Percentiles rank a stretch among this genome's conserved stretches.
Conservation (phyloP, 768 basidiomycete species). For the Auricularia sp. region DNA sequence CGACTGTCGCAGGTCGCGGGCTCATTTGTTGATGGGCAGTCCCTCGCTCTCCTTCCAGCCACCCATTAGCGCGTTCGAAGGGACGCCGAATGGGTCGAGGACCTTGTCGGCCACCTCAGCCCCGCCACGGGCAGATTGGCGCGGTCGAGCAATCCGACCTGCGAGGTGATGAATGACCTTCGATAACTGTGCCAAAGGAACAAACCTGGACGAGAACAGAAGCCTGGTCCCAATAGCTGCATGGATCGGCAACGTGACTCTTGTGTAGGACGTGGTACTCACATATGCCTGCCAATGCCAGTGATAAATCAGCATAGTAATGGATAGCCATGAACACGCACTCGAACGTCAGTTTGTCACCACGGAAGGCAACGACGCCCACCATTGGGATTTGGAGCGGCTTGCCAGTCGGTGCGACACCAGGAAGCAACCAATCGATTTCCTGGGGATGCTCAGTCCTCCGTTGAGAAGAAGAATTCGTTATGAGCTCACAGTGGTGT, state of each 20-base stretch:
- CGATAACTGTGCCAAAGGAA: not conserved
- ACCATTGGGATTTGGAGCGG: conserved; percentile 41
- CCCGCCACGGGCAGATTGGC: conserved; percentile 25
- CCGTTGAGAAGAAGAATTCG: not conserved
- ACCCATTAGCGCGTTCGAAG: conserved; percentile 28
- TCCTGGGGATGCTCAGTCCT: conserved; percentile 18
- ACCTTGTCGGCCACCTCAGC: conserved; percentile 31
- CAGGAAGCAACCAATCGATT: conserved; percentile 38
- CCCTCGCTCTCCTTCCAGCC: conserved; percentile 30
- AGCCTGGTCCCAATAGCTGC: conserved; percentile 42
- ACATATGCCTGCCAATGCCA: not conserved
- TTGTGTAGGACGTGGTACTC: not conserved
- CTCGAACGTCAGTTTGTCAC: conserved; percentile 42
- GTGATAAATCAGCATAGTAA: not conserved
- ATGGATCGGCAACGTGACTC: not conserved
- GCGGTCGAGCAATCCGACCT: conserved; percentile 28
- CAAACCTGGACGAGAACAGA: conserved; percentile 31
- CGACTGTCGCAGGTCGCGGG: too few relatives aligned
- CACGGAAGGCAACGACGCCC: conserved; percentile 44
- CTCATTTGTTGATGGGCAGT: conserved; percentile 15
- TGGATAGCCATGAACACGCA: conserved; percentile 15
- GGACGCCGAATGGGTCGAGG: conserved; percentile 30
- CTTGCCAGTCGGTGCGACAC: conserved; percentile 41
- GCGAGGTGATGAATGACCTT: not conserved
- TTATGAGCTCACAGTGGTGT: conserved; percentile 23